A percentile compares a stretch with the other conserved stretches of the same genome.
These are phyloP conservation scores for Mrakia hoshinonis DNA, from an alignment of 768 basidiomycete species.

Conservation along the genomic window DNA sequence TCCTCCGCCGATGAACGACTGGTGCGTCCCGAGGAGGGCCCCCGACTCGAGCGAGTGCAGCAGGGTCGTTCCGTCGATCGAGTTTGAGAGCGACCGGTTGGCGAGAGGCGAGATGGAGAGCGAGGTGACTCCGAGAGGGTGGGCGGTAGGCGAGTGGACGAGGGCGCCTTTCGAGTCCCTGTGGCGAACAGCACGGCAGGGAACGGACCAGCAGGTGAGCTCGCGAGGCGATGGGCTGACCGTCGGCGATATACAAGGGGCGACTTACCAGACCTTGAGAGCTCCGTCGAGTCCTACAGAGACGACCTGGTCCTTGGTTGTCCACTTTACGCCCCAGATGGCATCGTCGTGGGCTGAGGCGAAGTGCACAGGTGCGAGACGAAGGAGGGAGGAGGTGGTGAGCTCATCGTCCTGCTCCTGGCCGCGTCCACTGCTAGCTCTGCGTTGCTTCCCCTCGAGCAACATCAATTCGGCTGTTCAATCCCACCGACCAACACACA, in stretches of 20 bases:
- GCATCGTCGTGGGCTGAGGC: conserved; percentile 67
- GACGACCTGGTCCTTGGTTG: conserved; percentile 53
- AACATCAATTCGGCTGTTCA: too few relatives aligned
- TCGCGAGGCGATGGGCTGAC: conserved; percentile 64
- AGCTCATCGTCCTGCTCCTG: conserved; percentile 9
- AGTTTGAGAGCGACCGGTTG: conserved; percentile 61
- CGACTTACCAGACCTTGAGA: conserved; percentile 59
- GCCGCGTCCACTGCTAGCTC: too few relatives aligned
- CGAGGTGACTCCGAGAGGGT: conserved; percentile 76
- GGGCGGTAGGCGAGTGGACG: conserved; percentile 54
- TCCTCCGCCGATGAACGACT: conserved; percentile 26
- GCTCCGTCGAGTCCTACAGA: conserved; percentile 72
- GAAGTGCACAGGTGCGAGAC: too few relatives aligned
- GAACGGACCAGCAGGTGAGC: conserved; percentile 45
- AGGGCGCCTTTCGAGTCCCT: conserved; percentile 63
- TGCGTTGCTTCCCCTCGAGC: too few relatives aligned
- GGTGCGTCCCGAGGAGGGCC: conserved; percentile 3
- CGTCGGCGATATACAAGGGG: conserved; percentile 51
- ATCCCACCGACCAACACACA: too few relatives aligned
- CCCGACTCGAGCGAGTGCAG: conserved; percentile 56
- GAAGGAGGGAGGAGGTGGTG: neutral
- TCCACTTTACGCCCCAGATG: conserved; percentile 71
- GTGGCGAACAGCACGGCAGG: neutral
- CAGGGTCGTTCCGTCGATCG: conserved; percentile 70
- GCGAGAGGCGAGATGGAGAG: conserved; percentile 62